A percentile compares a stretch with the other conserved stretches of the same genome.
These are phyloP conservation scores for Calophaca sinica DNA, from an alignment of 306 rosid genomes.

Conservation along the genomic window DNA sequence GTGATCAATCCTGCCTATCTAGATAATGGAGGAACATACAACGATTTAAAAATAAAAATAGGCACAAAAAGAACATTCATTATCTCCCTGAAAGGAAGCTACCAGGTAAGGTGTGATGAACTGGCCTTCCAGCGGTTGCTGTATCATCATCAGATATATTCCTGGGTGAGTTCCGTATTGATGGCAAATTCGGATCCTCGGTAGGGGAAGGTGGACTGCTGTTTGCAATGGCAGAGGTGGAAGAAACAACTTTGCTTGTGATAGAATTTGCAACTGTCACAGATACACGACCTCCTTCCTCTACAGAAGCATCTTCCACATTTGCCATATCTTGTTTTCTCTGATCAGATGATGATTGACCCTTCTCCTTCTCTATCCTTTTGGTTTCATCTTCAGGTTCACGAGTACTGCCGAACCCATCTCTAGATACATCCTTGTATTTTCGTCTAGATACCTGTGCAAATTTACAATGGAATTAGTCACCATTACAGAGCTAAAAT, in stretches of 20 bases:
- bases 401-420: conserved; percentile 65
- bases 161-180: conserved; percentile 71
- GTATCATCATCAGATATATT: conserved; percentile 85
- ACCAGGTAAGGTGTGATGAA: conserved; percentile 96
- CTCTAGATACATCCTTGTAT: conserved; percentile 77
- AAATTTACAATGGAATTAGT: conserved; percentile 36
- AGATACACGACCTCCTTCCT: conserved; percentile 69
- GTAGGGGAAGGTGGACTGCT: conserved; percentile 73
- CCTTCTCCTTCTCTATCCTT: conserved; percentile 68
- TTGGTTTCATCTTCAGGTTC: conserved; percentile 81
- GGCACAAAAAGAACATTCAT: conserved; percentile 6
- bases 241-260: conserved; percentile 57
- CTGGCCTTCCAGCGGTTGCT: conserved; percentile 74
- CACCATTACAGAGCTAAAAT: conserved; percentile 27
- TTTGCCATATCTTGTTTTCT: conserved; percentile 63
- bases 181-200: conserved; percentile 71
- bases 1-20: conserved; percentile 16
- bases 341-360: conserved; percentile 68
- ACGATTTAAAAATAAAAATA: not conserved
- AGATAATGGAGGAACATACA: conserved; percentile 4
- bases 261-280: conserved; percentile 58
- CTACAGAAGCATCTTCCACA: conserved; percentile 60
- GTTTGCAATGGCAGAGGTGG: conserved; percentile 67
- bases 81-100: conserved; percentile 47
- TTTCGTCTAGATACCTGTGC: conserved; percentile 78